Base-by-base conservation (phyloP, 306 rosid genomes). In the Trifolium fragiferum region DNA sequence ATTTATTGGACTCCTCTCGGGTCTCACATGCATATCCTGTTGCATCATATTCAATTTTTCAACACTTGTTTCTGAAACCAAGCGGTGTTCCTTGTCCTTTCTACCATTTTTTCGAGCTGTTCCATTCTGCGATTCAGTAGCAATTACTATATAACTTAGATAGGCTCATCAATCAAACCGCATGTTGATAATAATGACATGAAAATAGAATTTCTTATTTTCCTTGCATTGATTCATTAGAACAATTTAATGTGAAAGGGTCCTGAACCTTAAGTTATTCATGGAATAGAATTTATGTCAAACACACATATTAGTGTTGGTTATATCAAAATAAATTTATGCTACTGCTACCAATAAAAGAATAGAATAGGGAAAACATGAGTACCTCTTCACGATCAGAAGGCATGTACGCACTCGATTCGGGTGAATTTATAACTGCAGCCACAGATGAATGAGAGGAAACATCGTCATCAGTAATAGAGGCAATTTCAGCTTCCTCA, bases 401-500 rank as follows among this genome's bases (percentile, higher is more conserved):
- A 76, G 84, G 84, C 30, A 80, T 16, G 53, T 77, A 66, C 14
- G 77, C 78, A 33, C 68, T 84, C 20, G 90, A 81, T 54, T 85
- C 84, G 5, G 76, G 10, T 47, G 88, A 43, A 41, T 81, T 66
- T 73, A 87, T 59, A 72, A 74, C 74, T 6, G 89, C 83, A 76
- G 79, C 81, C 15, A 8, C 53, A 66, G 99, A 94, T 61, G 99
- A 92, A 79, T 88, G 90, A 2, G 99, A 94, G 33, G 96, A 94
- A 82, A 83, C 94, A 82, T 94, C 99, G 35, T 94, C 99, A 69
- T 94, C 99, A n/a, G 92, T 88, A 37, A 84, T 87, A 55, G 90
- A 80, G 23, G 90, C 85, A 83, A 62, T 46, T 81, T 92, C 97
- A 62, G 92, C 88, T 82, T 90, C 96, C 76, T 94, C 96, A 5